Conservation (phyloP, 2,329 filamentous ascomycete species). For the Orbilia brochopaga region DNA sequence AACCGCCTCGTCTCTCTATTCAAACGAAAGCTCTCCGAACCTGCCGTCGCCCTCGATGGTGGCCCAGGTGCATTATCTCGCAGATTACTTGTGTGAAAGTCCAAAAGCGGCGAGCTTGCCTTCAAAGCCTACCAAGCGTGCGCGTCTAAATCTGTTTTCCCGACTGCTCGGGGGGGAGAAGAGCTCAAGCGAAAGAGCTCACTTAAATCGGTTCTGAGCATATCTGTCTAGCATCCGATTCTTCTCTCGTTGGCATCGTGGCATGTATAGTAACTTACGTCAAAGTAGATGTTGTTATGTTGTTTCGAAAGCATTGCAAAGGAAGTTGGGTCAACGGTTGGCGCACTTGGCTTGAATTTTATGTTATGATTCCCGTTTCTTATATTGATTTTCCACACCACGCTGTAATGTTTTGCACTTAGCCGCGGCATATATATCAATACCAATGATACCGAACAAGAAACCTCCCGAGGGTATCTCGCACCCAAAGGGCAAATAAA, state of each 20-base stretch:
- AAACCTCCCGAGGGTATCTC: not conserved
- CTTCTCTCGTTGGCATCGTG: too few species aligned
- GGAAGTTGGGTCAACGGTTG: constrained; percentile 3
- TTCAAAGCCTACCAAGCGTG: constrained; percentile 31
- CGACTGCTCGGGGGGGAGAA: constrained; percentile 27
- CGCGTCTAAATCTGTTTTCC: constrained; percentile 31
- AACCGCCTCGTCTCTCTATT: constrained; percentile 52
- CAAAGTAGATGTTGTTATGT: too few species aligned
- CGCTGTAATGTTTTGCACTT: not conserved
- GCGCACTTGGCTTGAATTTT: not conserved
- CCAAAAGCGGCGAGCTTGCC: constrained; percentile 28
- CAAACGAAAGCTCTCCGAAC: constrained; percentile 53
- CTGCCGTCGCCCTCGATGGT: constrained; percentile 49
- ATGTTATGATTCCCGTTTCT: not conserved
- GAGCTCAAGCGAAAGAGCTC: constrained; percentile 9
- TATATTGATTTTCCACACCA: not conserved
- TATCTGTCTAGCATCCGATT: too few species aligned
- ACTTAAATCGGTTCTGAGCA: constrained; percentile 3
- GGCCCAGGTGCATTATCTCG: constrained; percentile 35
- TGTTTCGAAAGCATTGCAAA: not conserved
- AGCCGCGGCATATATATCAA: not conserved
- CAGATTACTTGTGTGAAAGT: constrained; percentile 21
- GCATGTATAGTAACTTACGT: too few species aligned
- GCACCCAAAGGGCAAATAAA: too few species aligned
- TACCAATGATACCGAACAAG: not conserved